These are phyloP conservation scores for Jatropha multifida DNA, from an alignment of 441 rosid species.

Conservation along the genomic window DNA sequence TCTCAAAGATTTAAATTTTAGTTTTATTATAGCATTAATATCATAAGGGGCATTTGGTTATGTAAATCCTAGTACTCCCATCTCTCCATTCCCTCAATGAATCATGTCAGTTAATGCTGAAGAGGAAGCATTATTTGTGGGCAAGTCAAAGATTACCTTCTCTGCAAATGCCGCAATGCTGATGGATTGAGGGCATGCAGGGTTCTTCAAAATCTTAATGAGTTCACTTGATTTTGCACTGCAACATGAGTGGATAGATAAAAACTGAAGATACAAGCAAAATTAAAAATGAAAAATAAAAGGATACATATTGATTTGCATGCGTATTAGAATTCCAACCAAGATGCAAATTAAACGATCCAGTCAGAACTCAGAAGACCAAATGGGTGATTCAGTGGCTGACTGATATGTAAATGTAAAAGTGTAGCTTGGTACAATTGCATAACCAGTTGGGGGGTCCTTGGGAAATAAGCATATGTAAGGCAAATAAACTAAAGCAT, in stretches of 20 bases:
- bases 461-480: not conserved
- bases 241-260: conserved; percentile 29
- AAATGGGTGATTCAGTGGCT: not conserved
- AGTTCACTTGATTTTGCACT: conserved; percentile 71
- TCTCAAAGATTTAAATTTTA: not conserved
- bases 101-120: not conserved
- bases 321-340: conserved; percentile 4
- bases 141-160: conserved; percentile 54
- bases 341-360: not conserved
- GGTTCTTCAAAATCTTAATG: conserved; percentile 55
- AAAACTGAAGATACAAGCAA: not conserved
- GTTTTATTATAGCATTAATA: not conserved
- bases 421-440: not conserved
- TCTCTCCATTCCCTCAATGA: not conserved
- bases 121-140: not conserved
- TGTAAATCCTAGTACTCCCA: not conserved
- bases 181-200: conserved; percentile 70
- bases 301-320: not conserved
- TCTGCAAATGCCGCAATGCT: conserved; percentile 62
- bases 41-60: not conserved
- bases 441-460: not conserved
- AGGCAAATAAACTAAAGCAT: not conserved
- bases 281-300: not conserved
- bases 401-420: not conserved
- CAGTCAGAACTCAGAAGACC: not conserved